Conservation (phyloP, 768 basidiomycete genomes). For the Pholiota microspora region DNA sequence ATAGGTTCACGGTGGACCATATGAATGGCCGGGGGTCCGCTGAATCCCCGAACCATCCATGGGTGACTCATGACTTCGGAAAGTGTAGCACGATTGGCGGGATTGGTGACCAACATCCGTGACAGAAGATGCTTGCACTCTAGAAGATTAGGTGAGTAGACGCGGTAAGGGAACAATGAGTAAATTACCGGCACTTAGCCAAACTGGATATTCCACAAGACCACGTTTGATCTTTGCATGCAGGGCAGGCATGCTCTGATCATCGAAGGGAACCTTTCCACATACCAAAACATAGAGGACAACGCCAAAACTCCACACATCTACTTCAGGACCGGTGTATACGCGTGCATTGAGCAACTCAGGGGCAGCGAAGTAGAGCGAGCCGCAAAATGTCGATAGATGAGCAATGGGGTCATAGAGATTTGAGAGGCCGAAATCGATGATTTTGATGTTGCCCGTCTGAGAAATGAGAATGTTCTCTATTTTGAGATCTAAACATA, state of each 20-base stretch:
- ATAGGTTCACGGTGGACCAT: constrained; percentile 89
- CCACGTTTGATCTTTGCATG: constrained; percentile 99
- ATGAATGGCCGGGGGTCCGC: constrained; percentile 77
- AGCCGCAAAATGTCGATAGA: constrained; percentile 95
- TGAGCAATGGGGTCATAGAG: constrained; percentile 81
- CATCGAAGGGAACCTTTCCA: constrained; percentile 98
- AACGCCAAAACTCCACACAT: constrained; percentile 99
- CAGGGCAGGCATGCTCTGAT: constrained; percentile 98
- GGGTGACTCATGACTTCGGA: constrained; percentile 84
- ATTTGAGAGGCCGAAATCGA: constrained; percentile 98
- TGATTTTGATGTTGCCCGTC: constrained; percentile 99
- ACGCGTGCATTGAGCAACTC: constrained; percentile 95
- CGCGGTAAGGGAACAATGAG: background rate
- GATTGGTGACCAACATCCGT: constrained; percentile 95
- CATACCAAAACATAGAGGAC: constrained; percentile 97
- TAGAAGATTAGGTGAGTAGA: constrained; percentile 26
- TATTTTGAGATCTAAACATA: constrained; percentile 83
- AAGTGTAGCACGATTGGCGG: constrained; percentile 78
- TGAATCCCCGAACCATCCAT: constrained; percentile 90
- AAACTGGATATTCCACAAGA: constrained; percentile 94
- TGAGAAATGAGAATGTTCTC: constrained; percentile 99
- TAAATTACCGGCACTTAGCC: constrained; percentile 84
- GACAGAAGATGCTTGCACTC: constrained; percentile 95
- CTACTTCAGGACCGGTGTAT: constrained; percentile 97
- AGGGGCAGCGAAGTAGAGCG: constrained; percentile 97